Evolutionary conservation across 2,329 filamentous ascomycete genomes (phyloP).

Genomic region (Gnomoniopsis sp.): DNA sequence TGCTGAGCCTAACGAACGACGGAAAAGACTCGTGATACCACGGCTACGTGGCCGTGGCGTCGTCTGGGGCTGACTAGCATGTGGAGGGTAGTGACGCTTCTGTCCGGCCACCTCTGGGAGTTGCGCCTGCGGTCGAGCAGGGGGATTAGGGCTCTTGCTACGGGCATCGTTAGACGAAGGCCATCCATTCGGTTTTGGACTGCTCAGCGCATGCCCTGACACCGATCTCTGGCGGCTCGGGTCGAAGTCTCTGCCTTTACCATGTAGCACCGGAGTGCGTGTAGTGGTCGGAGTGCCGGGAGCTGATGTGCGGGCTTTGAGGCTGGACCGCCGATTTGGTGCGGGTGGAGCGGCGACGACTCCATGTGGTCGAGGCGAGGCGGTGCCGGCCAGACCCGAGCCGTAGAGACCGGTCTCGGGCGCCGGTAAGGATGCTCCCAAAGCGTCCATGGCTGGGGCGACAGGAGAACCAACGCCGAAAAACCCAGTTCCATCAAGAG

Average conservation of each 20-base stretch:
- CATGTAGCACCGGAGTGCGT: slow-evolving; percentile 18
- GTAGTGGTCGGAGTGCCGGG: slow-evolving; percentile 18
- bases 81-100: slow-evolving; percentile 20
- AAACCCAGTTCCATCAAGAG: slow-evolving; percentile 32
- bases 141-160: slow-evolving; percentile 12
- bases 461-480: slow-evolving; percentile 28
- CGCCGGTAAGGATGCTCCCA: slow-evolving; percentile 43
- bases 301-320: slow-evolving; percentile 42
- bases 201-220: background rate
- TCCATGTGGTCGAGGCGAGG: slow-evolving; percentile 22
- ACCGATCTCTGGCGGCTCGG: slow-evolving; percentile 14
- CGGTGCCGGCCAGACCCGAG: slow-evolving; percentile 26
- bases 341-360: slow-evolving; percentile 35
- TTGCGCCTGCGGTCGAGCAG: slow-evolving; percentile 23
- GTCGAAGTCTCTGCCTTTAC: slow-evolving; percentile 22
- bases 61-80: slow-evolving; percentile 25
- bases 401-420: slow-evolving; percentile 36
- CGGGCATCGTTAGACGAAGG: background rate
- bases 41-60: slow-evolving; percentile 13
- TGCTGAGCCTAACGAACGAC: slow-evolving; percentile 15
- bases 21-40: slow-evolving; percentile 14
- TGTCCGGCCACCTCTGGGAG: slow-evolving; percentile 29
- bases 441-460: slow-evolving; percentile 36
- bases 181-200: slow-evolving; percentile 1
- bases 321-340: slow-evolving; percentile 51